phyloP scores from a whole-genome alignment of 352 stramenopile genomes.

The Phytopythium delawarense region DNA sequence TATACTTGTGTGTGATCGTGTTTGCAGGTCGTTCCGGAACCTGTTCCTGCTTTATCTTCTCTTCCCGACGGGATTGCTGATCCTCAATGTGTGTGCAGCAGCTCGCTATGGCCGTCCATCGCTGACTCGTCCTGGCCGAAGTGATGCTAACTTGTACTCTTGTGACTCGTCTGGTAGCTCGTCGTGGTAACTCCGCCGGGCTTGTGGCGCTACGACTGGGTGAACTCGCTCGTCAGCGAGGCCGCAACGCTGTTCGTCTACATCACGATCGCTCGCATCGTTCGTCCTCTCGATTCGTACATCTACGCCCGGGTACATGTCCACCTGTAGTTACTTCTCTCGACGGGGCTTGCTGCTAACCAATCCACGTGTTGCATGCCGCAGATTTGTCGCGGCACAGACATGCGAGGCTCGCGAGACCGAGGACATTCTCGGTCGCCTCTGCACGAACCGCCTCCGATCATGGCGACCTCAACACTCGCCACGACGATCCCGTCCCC shows the following conservation, averaged over 20 bases:
- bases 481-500: not conserved
- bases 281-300: conserved; percentile 47
- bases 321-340: not conserved
- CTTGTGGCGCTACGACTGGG: conserved; percentile 59
- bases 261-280: conserved; percentile 30
- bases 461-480: not conserved
- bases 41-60: conserved; percentile 54
- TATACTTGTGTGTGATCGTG: not conserved
- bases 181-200: conserved; percentile 48
- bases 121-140: conserved; percentile 11
- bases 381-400: conserved; percentile 2
- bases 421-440: not conserved
- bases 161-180: conserved; percentile 21
- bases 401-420: not conserved
- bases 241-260: conserved; percentile 41
- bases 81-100: conserved; percentile 49
- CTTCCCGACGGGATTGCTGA: conserved; percentile 46
- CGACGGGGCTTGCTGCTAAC: not conserved
- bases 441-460: not conserved
- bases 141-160: not conserved
- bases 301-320: conserved; percentile 35
- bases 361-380: too few relatives aligned
- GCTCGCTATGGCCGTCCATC: conserved; percentile 1
- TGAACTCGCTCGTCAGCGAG: conserved; percentile 48
- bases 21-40: conserved; percentile 44